phyloP scores from a whole-genome alignment of 2,329 filamentous ascomycete species.

The Lachnellula occidentalis region DNA sequence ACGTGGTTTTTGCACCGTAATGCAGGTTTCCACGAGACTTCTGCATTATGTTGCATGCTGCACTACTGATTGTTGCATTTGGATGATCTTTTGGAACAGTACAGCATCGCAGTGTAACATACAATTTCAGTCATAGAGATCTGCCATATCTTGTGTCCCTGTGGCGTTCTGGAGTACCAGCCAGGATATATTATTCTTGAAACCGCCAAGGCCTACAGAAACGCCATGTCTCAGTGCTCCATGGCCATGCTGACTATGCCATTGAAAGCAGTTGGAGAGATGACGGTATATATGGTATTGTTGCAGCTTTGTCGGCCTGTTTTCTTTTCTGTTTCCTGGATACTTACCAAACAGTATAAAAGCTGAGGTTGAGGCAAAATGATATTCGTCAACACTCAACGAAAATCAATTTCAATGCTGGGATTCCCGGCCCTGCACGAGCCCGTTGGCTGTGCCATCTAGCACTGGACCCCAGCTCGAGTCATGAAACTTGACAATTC shows the following conservation, averaged over 20 bases:
- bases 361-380: neutral
- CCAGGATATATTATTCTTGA: neutral
- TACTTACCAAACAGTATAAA: no score
- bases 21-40: neutral
- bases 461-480: slow-evolving; percentile 5
- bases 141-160: slow-evolving; percentile 3
- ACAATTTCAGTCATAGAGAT: neutral
- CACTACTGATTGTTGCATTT: neutral
- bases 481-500: slow-evolving; percentile 20
- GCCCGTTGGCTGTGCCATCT: slow-evolving; percentile 11
- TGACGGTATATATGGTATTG: no score
- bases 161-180: neutral
- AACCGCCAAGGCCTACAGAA: neutral
- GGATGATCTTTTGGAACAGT: neutral
- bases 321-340: no score
- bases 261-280: no score
- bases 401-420: no score
- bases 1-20: neutral
- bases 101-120: neutral
- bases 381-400: neutral
- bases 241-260: no score
- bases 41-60: neutral
- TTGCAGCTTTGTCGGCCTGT: no score
- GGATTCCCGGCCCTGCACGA: neutral
- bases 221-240: no score